Evolutionary conservation across 176 grass and related monocot species (phyloP), one percentile per base, ranked within the genome.

Genomic region (Tillandsia fasciculata): DNA sequence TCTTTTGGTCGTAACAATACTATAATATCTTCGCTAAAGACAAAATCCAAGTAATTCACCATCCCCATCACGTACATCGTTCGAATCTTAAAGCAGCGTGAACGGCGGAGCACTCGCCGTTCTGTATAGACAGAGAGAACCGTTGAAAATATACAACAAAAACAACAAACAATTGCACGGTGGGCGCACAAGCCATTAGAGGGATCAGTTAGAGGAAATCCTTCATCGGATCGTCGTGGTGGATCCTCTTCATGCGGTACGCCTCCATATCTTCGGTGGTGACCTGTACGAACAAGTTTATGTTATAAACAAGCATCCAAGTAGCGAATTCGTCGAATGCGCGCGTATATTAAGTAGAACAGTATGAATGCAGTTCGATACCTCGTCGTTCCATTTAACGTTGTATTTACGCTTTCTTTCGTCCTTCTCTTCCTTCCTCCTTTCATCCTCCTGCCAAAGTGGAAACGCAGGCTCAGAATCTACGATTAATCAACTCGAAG

Each of bases 391-490:
- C 84, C 87, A 99, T 42, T 90, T 92, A 20, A 99, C 84, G 12
- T 99, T 99, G 63, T 99, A 93, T 74, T 99, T 99, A 47, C 94
- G 74, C 68, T 97, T 99, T 59, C 86, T 90, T 74, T 99, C 94
- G 63, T 99, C 94, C 64, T 51, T 90, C 64, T 99, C 84, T 76
- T 87, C 94, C 68, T 84, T 99, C 77, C 26, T 84, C 72, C 89
- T 92, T 65, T 80, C 80, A 13, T 78, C 78, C 94, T 93, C 94
- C 89, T 99, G 72, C 9, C 64, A 10, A 75, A 42, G 74, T 49
- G 1, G 18, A 71, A 80, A 74, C n/a, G 11, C 8, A 79, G 47
- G 27, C 71, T 99, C 54, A 87, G 70, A 24, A 72, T 59, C 48
- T 24, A 53, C 27, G 20, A 5, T 9, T 49, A 11, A 53, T 7